Conservation (phyloP, 768 basidiomycete genomes). For the Leccinum variicolor region DNA sequence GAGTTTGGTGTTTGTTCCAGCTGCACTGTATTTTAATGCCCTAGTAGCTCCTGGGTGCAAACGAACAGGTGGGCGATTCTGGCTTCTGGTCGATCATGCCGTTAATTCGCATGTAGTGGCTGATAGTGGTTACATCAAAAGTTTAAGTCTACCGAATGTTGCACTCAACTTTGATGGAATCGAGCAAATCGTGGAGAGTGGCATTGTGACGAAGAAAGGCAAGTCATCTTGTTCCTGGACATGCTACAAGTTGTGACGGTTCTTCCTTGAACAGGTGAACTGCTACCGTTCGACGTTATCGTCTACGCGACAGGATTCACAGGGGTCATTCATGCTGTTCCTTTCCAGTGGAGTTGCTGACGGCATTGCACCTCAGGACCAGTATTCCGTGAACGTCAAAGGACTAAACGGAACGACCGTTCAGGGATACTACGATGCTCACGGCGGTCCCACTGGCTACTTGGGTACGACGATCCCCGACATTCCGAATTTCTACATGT, state of each 20-base stretch:
- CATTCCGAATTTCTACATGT: conserved; percentile 36
- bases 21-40: neutral
- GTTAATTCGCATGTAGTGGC: conserved; percentile 17
- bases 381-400: conserved; percentile 20
- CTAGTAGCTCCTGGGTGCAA: conserved; percentile 57
- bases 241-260: neutral
- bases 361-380: conserved; percentile 11
- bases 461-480: conserved; percentile 31
- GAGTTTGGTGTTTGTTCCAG: conserved; percentile 12
- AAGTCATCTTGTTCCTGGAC: neutral
- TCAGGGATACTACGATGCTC: conserved; percentile 25
- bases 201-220: conserved; percentile 26
- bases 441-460: conserved; percentile 35
- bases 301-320: conserved; percentile 33
- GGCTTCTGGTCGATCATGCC: neutral
- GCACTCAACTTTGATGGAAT: conserved; percentile 26
- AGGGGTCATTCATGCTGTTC: conserved; percentile 15
- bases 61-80: conserved; percentile 33
- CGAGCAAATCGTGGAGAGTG: conserved; percentile 13
- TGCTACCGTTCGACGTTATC: conserved; percentile 32
- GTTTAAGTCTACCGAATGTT: conserved; percentile 22
- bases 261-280: conserved; percentile 20
- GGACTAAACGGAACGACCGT: conserved; percentile 24
- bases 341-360: conserved; percentile 1
- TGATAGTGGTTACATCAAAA: conserved; percentile 25